These are phyloP conservation scores for Trametes sanguinea DNA, from an alignment of 768 basidiomycete genomes.

Conservation along the genomic window DNA sequence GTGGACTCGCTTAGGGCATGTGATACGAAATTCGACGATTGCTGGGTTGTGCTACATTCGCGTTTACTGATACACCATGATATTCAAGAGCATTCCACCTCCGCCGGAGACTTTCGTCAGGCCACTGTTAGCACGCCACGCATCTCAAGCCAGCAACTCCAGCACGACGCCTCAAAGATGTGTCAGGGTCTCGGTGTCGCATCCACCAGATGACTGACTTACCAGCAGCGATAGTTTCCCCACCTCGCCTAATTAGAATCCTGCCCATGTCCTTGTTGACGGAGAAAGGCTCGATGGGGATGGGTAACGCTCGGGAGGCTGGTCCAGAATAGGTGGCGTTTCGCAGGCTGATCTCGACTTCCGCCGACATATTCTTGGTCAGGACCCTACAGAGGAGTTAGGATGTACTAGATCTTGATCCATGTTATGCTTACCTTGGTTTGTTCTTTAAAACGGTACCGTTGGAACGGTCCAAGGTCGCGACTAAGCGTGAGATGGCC, in stretches of 20 bases:
- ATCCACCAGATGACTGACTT: background rate
- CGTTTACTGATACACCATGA: too few relatives aligned
- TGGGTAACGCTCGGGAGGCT: constrained; percentile 49
- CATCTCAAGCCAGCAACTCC: background rate
- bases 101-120: too few relatives aligned
- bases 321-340: constrained; percentile 52
- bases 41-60: too few relatives aligned
- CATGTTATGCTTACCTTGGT: constrained; percentile 60
- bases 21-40: too few relatives aligned
- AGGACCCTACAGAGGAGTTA: constrained; percentile 58
- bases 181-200: too few relatives aligned
- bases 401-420: background rate
- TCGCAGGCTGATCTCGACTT: constrained; percentile 80
- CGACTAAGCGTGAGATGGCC: constrained; percentile 77
- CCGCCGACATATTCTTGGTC: constrained; percentile 81
- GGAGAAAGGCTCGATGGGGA: constrained; percentile 86
- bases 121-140: background rate
- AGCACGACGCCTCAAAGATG: constrained; percentile 19
- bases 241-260: constrained; percentile 80
- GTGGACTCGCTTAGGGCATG: too few relatives aligned
- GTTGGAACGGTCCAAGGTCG: constrained; percentile 74
- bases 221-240: constrained; percentile 94
- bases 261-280: constrained; percentile 96
- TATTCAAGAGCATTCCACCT: too few relatives aligned
- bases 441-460: constrained; percentile 74